Percentiles rank a stretch among this genome's conserved stretches.
Evolutionary conservation across 1,284 basidiomycete genomes (phyloP).

Genomic region (Puccinia coronata): DNA sequence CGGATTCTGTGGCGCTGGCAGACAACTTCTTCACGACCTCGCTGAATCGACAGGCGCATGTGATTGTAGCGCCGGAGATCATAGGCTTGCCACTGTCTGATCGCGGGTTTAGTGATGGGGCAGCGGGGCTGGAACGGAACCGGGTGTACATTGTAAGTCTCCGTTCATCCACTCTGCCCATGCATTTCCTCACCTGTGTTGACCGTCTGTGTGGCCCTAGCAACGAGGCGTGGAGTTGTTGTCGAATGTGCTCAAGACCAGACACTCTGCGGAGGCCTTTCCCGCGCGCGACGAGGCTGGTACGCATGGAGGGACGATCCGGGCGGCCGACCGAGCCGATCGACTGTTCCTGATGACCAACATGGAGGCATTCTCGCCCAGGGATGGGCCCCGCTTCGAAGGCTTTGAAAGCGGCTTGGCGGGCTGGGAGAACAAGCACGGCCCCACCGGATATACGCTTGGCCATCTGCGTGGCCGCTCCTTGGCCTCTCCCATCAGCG

Average conservation of each 20-base stretch:
- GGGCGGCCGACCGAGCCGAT: constrained; percentile 49
- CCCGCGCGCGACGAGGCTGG: background rate
- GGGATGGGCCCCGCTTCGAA: constrained; percentile 49
- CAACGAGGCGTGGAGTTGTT: constrained; percentile 47
- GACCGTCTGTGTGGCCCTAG: constrained; percentile 33
- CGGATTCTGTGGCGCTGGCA: constrained; percentile 51
- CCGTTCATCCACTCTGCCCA: constrained; percentile 25
- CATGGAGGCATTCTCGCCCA: constrained; percentile 51
- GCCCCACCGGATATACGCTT: constrained; percentile 52
- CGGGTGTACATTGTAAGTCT: constrained; percentile 41
- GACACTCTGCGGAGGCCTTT: constrained; percentile 51
- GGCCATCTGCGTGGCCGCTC: constrained; percentile 14
- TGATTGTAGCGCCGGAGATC: constrained; percentile 50
- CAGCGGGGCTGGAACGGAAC: constrained; percentile 37
- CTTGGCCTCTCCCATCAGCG: constrained; percentile 33
- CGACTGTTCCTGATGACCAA: constrained; percentile 53
- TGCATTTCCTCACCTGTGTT: constrained; percentile 15
- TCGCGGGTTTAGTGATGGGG: constrained; percentile 46
- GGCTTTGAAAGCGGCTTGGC: background rate
- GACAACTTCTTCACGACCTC: constrained; percentile 56
- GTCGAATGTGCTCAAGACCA: constrained; percentile 32
- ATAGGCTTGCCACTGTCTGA: constrained; percentile 6
- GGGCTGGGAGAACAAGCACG: constrained; percentile 37
- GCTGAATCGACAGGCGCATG: constrained; percentile 54
- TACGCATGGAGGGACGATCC: constrained; percentile 36